Evolutionary conservation across 345 rosid species (phyloP), one percentile per base, ranked within the genome.

Genomic region (Eucalyptus tenuipes): DNA sequence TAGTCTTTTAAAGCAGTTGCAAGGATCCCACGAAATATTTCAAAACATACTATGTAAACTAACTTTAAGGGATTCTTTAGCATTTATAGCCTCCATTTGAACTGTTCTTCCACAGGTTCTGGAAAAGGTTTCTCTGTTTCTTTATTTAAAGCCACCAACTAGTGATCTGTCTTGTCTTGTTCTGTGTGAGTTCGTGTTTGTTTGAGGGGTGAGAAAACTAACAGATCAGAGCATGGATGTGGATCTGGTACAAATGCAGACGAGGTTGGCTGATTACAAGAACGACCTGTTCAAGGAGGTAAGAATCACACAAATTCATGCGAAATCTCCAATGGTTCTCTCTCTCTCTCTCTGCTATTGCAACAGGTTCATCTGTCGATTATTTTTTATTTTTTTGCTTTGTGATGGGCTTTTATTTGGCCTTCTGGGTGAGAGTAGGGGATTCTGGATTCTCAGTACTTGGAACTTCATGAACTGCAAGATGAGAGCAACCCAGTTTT

Each of bases 401-500:
- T 85, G 47, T 89, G 37, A 89, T 87, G 45, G 7, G 87, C 61
- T 49, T 18, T 48, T 47, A 17, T 29, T 49, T 85, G 53, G 61
- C 87, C 59, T 17, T 50, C 4, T 49, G 87, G 55, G 86, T 24
- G 52, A 29, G 33, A 45, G 33, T 29, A 49, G 87, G 87, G 59
- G 64, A 88, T 95, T 92, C 89, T 96, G 95, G 99, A 96, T 89
- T 87, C 92, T 86, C 99, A 96, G 94, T 96, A 94, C 88, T 90
- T 92, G 87, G 98, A 96, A 93, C 96, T 97, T 88, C 99, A 95
- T 91, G 95, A 95, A 88, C 94, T 96, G 88, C 98, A 95, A 93
- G 99, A 97, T 92, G 99, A 97, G 92, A 95, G 95, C 94, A 96
- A 95, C 93, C 99, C 99, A 85, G 96, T 93, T 89, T 97, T 97